Evolutionary conservation across 371 early-diverging fungal species (phyloP), one percentile per base, ranked within the genome.

Genomic region (Conidiobolus incongruus): DNA sequence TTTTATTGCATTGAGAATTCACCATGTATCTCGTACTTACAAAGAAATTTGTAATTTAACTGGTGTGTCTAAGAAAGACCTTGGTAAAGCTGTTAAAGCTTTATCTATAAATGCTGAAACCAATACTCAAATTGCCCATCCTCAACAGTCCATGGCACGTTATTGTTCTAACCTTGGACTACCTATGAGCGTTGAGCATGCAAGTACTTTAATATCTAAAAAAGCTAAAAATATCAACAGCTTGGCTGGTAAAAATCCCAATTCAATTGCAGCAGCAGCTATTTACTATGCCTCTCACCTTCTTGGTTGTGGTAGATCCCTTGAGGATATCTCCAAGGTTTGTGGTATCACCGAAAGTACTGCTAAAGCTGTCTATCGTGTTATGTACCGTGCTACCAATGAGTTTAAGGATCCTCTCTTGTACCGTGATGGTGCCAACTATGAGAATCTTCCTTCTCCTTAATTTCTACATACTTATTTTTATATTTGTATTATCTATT

Each of bases 1-100:
- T 49, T 91, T 85, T 48, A 79, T 95, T 48, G 99, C 97, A 5
- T 96, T 96, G 60, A 72, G 90, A 33, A 75, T 89, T 51, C 81
- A 90, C 48, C 68, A 70, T 17, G 92, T 83, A 1, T 77, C 87
- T 1, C 72, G 99, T 47, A 95, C 99, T 0, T 98, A 95, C 60
- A 85, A 92, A 52, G 99, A 99, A 61, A 86, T 99, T 38, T 82
- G 83, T 45, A 80, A 80, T 0, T 53, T 93, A 49, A 95, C 96
- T 1, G 75, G 81, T 33, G 96, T 99, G 2, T 75, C 82, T 16
- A 84, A 83, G 59, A 82, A 80, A 52, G 89, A 89, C 40, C 78
- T 93, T 56, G 86, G 87, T 0, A 68, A 86, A 7, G 76, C 80
- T 44, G 82, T 74, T 65, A 88, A 87, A 58, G 61, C 71, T 1